Evolutionary conservation across 306 rosid species (phyloP), one percentile per base, ranked within the genome.

Genomic region (Hippophae tibetana): DNA sequence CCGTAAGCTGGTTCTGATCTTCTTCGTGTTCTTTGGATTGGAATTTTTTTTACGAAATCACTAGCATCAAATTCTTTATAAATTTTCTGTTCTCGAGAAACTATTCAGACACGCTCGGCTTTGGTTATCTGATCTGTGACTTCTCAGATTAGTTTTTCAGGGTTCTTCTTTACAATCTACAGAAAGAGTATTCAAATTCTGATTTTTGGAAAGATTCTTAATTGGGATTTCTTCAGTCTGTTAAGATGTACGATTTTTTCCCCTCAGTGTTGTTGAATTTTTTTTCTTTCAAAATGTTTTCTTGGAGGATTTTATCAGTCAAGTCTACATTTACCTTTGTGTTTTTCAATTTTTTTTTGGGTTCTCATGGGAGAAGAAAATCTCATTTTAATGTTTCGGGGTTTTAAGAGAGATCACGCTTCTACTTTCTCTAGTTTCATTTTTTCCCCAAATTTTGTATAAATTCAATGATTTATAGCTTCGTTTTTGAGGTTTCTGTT

Each of bases 1-100:
- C 38, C 76, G 76, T 82, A 60, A 74, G 68, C 74, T 77, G 42
- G 72, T 57, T 69, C 70, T 74, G 70, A 44, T 73, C 75, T 47
- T 56, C 41, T 52, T 50, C 25, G 38, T 55, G 31, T 50, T 23
- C 47, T 56, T 43, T 56, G 52, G 56, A 67, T 65, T 14, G 47
- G 5, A 40, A 42, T 38, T 58, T 26, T 59, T 55, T 42, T 23
- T 52, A 13, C 60, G 13, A 42, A 52, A 45, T n/a, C 40, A 6
- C 44, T 47, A 12, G 54, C 43, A 58, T 53, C 49, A 31, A 64
- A 26, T 58, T 55, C 26, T 68, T 9, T 64, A 42, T 55, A 57
- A 52, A 38, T 65, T 42, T 9, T 53, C 1, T 53, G n/a, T 57
- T 70, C 52, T 52, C 38, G n/a, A 31, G 65, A 64, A 68, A 63